phyloP scores from a whole-genome alignment of 2,329 filamentous ascomycete genomes.

The Rosellinia necatrix region DNA sequence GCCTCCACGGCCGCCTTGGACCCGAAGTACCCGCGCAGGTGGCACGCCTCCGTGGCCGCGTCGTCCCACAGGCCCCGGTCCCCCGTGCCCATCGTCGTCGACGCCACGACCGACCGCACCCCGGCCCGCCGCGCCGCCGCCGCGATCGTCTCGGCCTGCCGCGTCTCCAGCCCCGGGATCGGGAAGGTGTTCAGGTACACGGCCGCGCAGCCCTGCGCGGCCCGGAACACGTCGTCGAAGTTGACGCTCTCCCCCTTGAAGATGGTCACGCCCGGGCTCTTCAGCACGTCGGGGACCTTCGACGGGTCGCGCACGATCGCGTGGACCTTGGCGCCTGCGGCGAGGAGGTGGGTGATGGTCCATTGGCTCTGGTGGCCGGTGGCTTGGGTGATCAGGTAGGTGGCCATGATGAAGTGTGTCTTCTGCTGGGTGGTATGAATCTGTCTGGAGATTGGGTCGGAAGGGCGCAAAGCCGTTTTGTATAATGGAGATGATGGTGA shows the following conservation, averaged over 20 bases:
- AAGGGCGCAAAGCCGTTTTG: neutral
- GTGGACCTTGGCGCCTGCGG: constrained; percentile 42
- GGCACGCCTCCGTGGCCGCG: constrained; percentile 1
- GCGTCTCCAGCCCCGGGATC: constrained; percentile 32
- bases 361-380: constrained; percentile 42
- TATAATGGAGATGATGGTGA: too few relatives aligned
- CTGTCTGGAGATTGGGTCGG: neutral
- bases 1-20: constrained; percentile 47
- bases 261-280: constrained; percentile 37
- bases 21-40: constrained; percentile 40
- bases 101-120: constrained; percentile 36
- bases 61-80: constrained; percentile 36
- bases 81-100: constrained; percentile 33
- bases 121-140: constrained; percentile 42
- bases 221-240: constrained; percentile 38
- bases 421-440: neutral
- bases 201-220: constrained; percentile 42
- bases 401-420: constrained; percentile 31
- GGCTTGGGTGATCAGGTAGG: constrained; percentile 44
- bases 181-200: constrained; percentile 35
- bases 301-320: constrained; percentile 43
- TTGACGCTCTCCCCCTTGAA: constrained; percentile 45
- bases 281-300: constrained; percentile 37
- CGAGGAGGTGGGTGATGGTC: constrained; percentile 41
- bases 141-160: constrained; percentile 41